Evolutionary conservation across 2,329 filamentous ascomycete species (phyloP), one percentile per base, ranked within the genome.

Genomic region (Fusarium sp.): DNA sequence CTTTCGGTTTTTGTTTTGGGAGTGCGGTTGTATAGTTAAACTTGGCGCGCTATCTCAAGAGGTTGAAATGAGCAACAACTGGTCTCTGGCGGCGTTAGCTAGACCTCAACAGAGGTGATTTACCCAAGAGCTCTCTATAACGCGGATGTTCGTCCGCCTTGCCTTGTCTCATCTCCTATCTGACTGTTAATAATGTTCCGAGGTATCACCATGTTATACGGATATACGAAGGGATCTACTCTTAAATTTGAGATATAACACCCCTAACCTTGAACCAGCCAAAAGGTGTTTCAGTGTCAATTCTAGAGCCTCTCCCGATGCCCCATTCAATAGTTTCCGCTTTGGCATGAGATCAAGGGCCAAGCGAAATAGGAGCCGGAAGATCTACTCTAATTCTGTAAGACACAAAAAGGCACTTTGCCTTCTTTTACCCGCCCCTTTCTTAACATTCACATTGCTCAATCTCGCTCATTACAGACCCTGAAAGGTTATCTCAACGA

Each of bases 401-500:
- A 30, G 32, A 41, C 24, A 29, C 13, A 15, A n/a, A 13, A 51
- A 29, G 24, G 10, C 16, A 38, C 38, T 53, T 53, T 53, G 34
- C 32, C 32, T 45, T 43, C 20, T 34, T 29, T 20, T 30, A 22
- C 20, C 29, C n/a, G 32, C 55, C 58, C 68, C 67, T 65, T 64
- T 71, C 30, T 46, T 51, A n/a, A 32, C 10, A 12, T 41, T 44
- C 25, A 47, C 38, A 48, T 47, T 52, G 56, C 41, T 34, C 53
- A 69, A 71, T 71, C 60, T 71, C 65, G 68, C 51, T 71, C 52
- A 15, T 38, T 13, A 48, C 47, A 57, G 49, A 41, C 47, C 40
- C 34, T 54, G 25, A 49, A 44, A 70, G 59, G 54, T 61, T 66
- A 65, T 71, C 64, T 70, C 45, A 20, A 48, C 22, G 30, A 38